Conservation (phyloP, 306 rosid genomes). For the Gillenia trifoliata region DNA sequence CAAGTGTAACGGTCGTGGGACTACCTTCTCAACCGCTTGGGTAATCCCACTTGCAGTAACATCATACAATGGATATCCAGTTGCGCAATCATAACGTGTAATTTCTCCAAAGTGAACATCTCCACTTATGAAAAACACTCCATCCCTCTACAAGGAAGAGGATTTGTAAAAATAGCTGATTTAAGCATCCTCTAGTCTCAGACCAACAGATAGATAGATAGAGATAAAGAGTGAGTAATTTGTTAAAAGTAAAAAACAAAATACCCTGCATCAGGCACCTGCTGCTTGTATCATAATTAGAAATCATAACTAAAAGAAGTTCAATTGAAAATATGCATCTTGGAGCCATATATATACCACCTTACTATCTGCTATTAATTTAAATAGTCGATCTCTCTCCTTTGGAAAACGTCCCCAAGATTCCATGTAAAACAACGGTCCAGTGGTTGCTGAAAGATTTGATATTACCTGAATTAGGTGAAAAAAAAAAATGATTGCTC, state of each 20-base stretch:
- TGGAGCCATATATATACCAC: constrained; percentile 25
- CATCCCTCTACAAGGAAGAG: constrained; percentile 46
- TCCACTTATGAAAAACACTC: constrained; percentile 72
- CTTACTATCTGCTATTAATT: constrained; percentile 64
- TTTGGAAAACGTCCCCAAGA: constrained; percentile 84
- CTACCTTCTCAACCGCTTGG: constrained; percentile 59
- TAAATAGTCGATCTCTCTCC: constrained; percentile 71
- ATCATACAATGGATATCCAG: constrained; percentile 70
- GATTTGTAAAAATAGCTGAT: constrained; percentile 9
- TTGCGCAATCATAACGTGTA: constrained; percentile 67
- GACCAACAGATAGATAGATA: not conserved
- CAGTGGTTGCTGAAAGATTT: constrained; percentile 66
- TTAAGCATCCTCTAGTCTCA: constrained; percentile 1
- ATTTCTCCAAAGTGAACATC: constrained; percentile 93
- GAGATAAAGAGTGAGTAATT: not conserved
- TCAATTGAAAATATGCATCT: not conserved
- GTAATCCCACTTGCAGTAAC: constrained; percentile 78
- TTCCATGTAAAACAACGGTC: constrained; percentile 55
- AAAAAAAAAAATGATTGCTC: not conserved
- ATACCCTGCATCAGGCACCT: not conserved
- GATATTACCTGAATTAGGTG: constrained; percentile 68
- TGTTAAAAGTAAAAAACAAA: constrained; percentile 2
- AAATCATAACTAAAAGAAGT: not conserved
- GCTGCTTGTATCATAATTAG: not conserved
- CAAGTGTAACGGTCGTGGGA: constrained; percentile 45